Conservation (phyloP, 345 rosid genomes). For the Salix arbutifolia region DNA sequence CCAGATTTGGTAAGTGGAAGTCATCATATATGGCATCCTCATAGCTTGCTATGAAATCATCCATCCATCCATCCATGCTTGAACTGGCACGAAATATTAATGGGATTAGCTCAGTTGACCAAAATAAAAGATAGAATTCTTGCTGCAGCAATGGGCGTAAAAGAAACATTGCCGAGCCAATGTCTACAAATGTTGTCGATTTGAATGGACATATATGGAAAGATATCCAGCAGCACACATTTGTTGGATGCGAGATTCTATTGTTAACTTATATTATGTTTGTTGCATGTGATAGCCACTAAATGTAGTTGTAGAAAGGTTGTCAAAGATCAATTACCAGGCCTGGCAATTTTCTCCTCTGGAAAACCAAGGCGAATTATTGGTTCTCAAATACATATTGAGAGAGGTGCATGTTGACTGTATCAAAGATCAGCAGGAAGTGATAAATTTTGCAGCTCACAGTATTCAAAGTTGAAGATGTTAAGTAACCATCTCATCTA, state of each 20-base stretch:
- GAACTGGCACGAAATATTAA: not conserved
- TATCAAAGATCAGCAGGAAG: too few species aligned
- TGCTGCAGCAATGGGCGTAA: not conserved
- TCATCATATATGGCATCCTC: not conserved
- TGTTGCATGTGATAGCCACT: not conserved
- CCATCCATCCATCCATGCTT: not conserved
- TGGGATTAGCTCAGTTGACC: not conserved
- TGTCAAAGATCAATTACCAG: not conserved
- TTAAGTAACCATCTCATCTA: too few species aligned
- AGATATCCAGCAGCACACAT: not conserved
- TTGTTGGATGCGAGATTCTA: not conserved
- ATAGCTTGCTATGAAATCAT: not conserved
- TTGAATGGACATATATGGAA: not conserved
- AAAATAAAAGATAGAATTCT: not conserved
- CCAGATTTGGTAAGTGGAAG: not conserved
- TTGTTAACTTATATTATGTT: not conserved
- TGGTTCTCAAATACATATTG: not conserved
- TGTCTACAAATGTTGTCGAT: not conserved
- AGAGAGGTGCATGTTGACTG: too few species aligned
- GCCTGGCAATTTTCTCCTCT: not conserved
- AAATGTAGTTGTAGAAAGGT: slow-evolving; percentile 1
- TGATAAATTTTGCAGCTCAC: too few species aligned
- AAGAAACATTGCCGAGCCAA: not conserved
- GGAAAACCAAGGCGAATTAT: too few species aligned
- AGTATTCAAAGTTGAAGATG: too few species aligned